These are phyloP conservation scores for Pythium aphanidermatum DNA, from an alignment of 352 stramenopile genomes.

Conservation along the genomic window DNA sequence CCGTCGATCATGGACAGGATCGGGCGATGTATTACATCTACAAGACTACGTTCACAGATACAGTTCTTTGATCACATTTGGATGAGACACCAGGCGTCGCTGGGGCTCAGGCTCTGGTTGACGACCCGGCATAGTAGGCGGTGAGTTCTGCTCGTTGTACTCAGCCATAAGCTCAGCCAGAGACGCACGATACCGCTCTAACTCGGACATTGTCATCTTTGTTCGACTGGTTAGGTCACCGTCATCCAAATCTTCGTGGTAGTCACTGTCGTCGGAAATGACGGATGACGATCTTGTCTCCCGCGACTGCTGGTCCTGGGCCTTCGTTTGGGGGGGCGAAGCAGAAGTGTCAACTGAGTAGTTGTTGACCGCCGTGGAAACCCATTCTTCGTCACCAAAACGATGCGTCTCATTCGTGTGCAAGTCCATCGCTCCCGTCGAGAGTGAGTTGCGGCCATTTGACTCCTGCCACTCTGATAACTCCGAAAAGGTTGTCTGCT, in stretches of 20 bases:
- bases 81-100: too few species aligned
- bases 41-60: conserved; percentile 22
- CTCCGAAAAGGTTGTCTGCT: conserved; percentile 14
- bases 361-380: too few species aligned
- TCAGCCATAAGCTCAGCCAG: conserved; percentile 60
- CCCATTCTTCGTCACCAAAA: too few species aligned
- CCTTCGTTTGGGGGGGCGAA: too few species aligned
- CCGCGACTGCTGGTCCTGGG: too few species aligned
- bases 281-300: conserved; percentile 13
- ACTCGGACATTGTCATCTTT: conserved; percentile 26
- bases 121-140: not conserved
- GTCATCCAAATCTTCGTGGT: conserved; percentile 7
- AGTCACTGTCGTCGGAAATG: conserved; percentile 22
- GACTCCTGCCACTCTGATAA: conserved; percentile 7
- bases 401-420: too few species aligned
- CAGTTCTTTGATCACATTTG: conserved; percentile 20
- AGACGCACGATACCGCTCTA: conserved; percentile 40
- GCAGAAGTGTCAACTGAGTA: too few species aligned
- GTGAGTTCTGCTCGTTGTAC: conserved; percentile 24
- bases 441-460: too few species aligned
- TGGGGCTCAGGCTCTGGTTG: conserved; percentile 16
- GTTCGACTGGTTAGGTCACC: conserved; percentile 15
- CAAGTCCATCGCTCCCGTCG: too few species aligned
- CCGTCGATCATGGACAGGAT: too few species aligned
- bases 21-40: too few species aligned